Base-by-base conservation (phyloP, 495 filamentous ascomycete species). In the Tuber borchii region DNA sequence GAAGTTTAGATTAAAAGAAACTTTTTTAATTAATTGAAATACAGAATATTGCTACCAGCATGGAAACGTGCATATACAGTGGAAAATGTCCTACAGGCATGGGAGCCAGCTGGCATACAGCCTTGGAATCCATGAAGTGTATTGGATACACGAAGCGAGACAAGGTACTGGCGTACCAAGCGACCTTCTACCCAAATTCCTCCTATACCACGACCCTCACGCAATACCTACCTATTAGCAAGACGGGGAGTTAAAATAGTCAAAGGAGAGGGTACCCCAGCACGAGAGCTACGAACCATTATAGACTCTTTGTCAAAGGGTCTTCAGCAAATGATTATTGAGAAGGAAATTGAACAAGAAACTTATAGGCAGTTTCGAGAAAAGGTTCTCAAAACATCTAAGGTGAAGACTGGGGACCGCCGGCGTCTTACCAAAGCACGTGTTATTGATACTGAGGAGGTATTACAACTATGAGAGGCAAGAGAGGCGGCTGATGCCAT, bases 361-460 rank as follows among this genome's bases (percentile, higher is more conserved):
- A n/a, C n/a, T n/a, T n/a, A n/a, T n/a, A n/a, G n/a, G n/a, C n/a
- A n/a, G n/a, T n/a, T n/a, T n/a, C n/a, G n/a, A n/a, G n/a, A n/a
- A n/a, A n/a, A n/a, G n/a, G n/a, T n/a, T n/a, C n/a, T n/a, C n/a
- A n/a, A n/a, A n/a, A n/a, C n/a, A n/a, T n/a, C n/a, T n/a, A n/a
- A n/a, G n/a, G n/a, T n/a, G n/a, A n/a, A n/a, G n/a, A n/a, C n/a
- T n/a, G n/a, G n/a, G n/a, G n/a, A n/a, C n/a, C n/a, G n/a, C n/a
- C n/a, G n/a, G n/a, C n/a, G n/a, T n/a, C n/a, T n/a, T n/a, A n/a
- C n/a, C n/a, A n/a, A n/a, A n/a, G n/a, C n/a, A n/a, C n/a, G n/a
- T n/a, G n/a, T n/a, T n/a, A n/a, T n/a, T n/a, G n/a, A n/a, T n/a
- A 78, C 76, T 43, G 44, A 75, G 16, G 76, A 75, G 19, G 73